Evolutionary conservation across 352 stramenopile genomes (phyloP), one percentile per base, ranked within the genome.

Genomic region (Phytophthora niederhauseri): DNA sequence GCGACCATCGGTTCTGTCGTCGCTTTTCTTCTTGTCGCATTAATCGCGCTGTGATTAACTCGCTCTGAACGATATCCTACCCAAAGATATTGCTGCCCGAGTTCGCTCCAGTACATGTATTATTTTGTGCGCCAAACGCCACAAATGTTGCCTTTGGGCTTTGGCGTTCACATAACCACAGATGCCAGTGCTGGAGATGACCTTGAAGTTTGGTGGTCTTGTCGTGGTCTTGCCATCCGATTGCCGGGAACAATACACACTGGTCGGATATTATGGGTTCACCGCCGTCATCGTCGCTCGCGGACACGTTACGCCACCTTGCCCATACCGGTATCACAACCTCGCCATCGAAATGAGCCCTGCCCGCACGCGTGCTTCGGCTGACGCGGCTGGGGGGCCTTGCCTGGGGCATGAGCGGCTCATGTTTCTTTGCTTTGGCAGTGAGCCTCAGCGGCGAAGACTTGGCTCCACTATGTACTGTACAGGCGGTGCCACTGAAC

Each of bases 141-240:
- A 15, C n/a, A n/a, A 11, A 15, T 46, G 38, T 2, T 46, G 38
- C 38, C 1, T 46, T 46, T 30, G 26, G 38, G 6, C 1, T 46
- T 46, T 30, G 26, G 38, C 41, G 3, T 48, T n/a, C 45, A 15
- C 36, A 17, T 45, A 50, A 8, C 43, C 19, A 22, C 43, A 50
- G 36, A 17, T 45, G 36, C 36, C 36, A n/a, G 11, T 17, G 15
- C 20, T 15, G 46, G 3, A 30, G 20, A 28, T 28, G 46, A 28
- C 46, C 46, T 52, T 52, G 46, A 53, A 53, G 46, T 53, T 53
- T 7, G 46, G 46, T 53, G 46, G 46, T 53, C 46, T 53, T 26
- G 46, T 53, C 46, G 46, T 45, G 36, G 26, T 30, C 26, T 43
- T 12, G 34, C 34, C 34, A 43, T 43, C 34, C 14, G 34, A 15